Evolutionary conservation across 441 rosid genomes (phyloP), one percentile per base, ranked within the genome.

Genomic region (Bruguiera hainesii): DNA sequence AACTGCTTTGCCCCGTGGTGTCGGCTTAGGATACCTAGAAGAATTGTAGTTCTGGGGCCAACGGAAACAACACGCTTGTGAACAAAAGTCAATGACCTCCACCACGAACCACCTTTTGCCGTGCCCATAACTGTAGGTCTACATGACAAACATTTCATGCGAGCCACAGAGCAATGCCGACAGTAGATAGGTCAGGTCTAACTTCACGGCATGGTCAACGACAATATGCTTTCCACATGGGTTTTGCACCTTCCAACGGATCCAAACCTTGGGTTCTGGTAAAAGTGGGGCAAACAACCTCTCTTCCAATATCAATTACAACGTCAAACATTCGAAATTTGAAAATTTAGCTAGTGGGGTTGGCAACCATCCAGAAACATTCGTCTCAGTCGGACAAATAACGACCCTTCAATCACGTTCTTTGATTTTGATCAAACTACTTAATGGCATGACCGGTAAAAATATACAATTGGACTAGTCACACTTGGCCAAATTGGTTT

Each of bases 31-130:
- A 65, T 33, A 30, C 49, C 7, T 3, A 2, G 19, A 16, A 21
- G 25, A 16, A 4, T 25, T 19, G 10, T 9, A 48, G 52, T 39
- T 18, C 8, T 15, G 62, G 42, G 56, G 16, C 61, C 64, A n/a
- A 15, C 2, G 11, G 1, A 11, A 51, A 28, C 31, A 6, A 4
- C 28, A 42, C 23, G 49, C 42, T 53, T 7, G 5, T 19, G 57
- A 66, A 64, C 67, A 42, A 42, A 31, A 42, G 48, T 81, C 82
- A 76, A 76, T 73, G 56, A 5, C 33, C 37, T 57, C 62, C 69
- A 56, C 48, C 85, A 33, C 37, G 37, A 6, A 7, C 37, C 67
- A 21, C 75, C 51, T 70, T 74, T 76, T 68, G 71, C 77, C 28
- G 64, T 2, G 5, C 7, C 42, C 29, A 65, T 5, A 0, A 2